A percentile compares a stretch with the other conserved stretches of the same genome.
phyloP scores from a whole-genome alignment of 371 early-diverging fungal genomes.

The Mortierella sp. region DNA sequence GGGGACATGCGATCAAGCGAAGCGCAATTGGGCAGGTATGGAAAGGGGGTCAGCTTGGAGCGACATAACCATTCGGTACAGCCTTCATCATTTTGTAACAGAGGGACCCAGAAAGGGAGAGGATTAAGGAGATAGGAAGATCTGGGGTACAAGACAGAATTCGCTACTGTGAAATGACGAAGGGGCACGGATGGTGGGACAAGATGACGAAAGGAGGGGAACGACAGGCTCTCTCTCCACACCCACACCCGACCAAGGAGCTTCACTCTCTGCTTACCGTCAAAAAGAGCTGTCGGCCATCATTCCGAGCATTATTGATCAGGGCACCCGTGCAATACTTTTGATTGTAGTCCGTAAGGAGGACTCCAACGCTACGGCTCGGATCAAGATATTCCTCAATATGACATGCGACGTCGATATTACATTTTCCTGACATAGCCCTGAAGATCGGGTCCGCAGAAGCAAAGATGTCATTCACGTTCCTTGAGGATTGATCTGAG shows the following conservation, averaged over 20 bases:
- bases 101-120: neutral
- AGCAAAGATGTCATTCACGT: neutral
- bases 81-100: neutral
- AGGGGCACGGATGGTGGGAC: no score
- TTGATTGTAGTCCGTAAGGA: slow-evolving; percentile 59
- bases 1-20: neutral
- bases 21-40: no score
- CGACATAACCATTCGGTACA: no score
- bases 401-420: slow-evolving; percentile 60
- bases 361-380: slow-evolving; percentile 59
- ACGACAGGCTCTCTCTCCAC: neutral
- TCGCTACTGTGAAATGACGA: no score
- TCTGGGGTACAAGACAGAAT: no score
- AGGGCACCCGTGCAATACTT: slow-evolving; percentile 63
- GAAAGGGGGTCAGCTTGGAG: no score
- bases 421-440: slow-evolving; percentile 58
- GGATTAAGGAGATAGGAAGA: neutral
- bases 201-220: neutral
- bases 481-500: slow-evolving; percentile 16
- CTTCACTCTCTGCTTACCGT: slow-evolving; percentile 48
- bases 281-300: slow-evolving; percentile 61
- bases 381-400: slow-evolving; percentile 52
- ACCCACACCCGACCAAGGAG: no score
- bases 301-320: slow-evolving; percentile 58
- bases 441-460: slow-evolving; percentile 9